A percentile compares a stretch with the other conserved stretches of the same genome.
Conservation (phyloP, 2,329 filamentous ascomycete species). For the Cercospora zeina region DNA sequence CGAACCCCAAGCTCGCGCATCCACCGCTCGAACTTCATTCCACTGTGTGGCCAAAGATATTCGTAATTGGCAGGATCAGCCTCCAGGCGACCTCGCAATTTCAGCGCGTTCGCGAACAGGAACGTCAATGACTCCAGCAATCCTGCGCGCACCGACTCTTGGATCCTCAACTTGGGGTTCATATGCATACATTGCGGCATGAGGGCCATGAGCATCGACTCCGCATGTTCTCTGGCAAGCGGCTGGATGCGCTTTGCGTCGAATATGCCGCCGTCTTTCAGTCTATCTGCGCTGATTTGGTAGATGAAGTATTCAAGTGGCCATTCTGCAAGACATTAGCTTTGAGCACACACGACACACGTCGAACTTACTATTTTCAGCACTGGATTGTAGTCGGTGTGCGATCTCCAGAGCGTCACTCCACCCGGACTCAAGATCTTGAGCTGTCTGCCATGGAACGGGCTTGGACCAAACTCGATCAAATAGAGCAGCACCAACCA, state of each 20-base stretch:
- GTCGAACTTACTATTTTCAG: not conserved
- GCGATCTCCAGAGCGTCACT: not conserved
- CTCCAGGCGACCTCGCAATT: not conserved
- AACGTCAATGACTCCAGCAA: not conserved
- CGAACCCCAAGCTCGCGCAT: not conserved
- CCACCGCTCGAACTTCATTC: not conserved
- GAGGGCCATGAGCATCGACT: not conserved
- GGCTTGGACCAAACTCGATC: not conserved
- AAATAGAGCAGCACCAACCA: not conserved
- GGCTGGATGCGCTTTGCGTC: not conserved
- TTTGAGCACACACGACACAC: not conserved
- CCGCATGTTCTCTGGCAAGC: not conserved
- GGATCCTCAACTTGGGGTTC: not conserved
- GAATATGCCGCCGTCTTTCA: not conserved
- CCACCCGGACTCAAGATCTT: not conserved
- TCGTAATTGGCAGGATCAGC: not conserved
- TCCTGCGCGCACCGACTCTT: not conserved
- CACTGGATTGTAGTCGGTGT: not conserved
- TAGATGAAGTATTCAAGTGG: not conserved
- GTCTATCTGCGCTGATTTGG: not conserved
- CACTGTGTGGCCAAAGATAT: not conserved
- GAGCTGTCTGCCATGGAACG: not conserved
- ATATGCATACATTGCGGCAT: not conserved
- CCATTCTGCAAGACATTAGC: not conserved
- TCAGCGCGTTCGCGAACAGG: not conserved